phyloP scores from a whole-genome alignment of 1,139 yeast species.

The Blastobotrys illinoisensis region DNA sequence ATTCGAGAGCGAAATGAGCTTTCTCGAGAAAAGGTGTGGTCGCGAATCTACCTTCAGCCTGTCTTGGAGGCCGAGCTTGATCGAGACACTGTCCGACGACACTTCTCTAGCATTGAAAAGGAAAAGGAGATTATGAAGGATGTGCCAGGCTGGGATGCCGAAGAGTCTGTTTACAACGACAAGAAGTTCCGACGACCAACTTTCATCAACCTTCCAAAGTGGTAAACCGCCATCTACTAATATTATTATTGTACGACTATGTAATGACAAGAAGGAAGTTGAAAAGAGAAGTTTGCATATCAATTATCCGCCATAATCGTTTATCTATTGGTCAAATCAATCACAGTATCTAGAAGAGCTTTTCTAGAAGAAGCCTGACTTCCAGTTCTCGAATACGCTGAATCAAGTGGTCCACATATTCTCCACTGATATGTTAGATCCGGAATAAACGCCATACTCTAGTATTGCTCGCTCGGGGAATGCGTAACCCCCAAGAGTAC shows the following conservation, averaged over 20 bases:
- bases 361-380: too few species aligned
- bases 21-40: conserved; percentile 71
- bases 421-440: too few species aligned
- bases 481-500: too few species aligned
- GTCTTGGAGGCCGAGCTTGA: conserved; percentile 78
- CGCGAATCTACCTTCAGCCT: conserved; percentile 69
- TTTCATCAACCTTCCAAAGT: conserved; percentile 29
- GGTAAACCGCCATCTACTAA: conserved; percentile 8
- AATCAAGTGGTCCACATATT: too few species aligned
- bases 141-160: conserved; percentile 54
- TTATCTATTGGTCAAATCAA: too few species aligned
- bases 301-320: not conserved
- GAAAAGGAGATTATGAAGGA: conserved; percentile 60
- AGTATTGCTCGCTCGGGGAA: too few species aligned
- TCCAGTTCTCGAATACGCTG: too few species aligned
- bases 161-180: conserved; percentile 42
- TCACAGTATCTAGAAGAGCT: too few species aligned
- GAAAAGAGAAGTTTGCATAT: not conserved
- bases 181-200: conserved; percentile 37
- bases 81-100: conserved; percentile 71
- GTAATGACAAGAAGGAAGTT: not conserved
- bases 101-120: conserved; percentile 59
- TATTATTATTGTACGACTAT: not conserved
- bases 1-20: conserved; percentile 72
- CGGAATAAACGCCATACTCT: too few species aligned